Conservation (phyloP, 1,284 basidiomycete genomes). For the Mycocalia duriaeana region DNA sequence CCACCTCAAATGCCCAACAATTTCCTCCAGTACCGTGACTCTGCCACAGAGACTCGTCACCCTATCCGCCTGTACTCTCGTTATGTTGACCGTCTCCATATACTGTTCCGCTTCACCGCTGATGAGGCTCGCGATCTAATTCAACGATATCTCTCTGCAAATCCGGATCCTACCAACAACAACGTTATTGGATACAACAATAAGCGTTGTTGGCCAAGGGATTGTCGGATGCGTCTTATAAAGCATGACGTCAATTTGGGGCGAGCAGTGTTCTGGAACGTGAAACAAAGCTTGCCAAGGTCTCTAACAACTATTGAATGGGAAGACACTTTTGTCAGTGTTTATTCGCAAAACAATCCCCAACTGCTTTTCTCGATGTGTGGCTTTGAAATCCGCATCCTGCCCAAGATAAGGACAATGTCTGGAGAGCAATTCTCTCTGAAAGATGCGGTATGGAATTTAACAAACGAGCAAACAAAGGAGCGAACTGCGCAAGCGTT, state of each 20-base stretch:
- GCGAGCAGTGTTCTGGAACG: conserved; percentile 98
- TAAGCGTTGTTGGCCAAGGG: conserved; percentile 98
- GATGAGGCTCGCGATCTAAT: conserved; percentile 98
- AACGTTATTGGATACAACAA: conserved; percentile 99
- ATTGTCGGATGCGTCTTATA: conserved; percentile 98
- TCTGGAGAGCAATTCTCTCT: conserved; percentile 94
- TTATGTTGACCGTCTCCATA: conserved; percentile 89
- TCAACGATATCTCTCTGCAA: conserved; percentile 93
- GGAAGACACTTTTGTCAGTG: conserved; percentile 95
- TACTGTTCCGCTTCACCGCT: conserved; percentile 97
- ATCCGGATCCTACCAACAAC: conserved; percentile 98
- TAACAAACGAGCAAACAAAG: conserved; percentile 94
- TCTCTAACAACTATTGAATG: conserved; percentile 98
- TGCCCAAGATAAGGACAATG: conserved; percentile 93
- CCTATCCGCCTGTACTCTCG: conserved; percentile 94
- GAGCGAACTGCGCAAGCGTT: conserved; percentile 97
- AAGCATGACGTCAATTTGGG: conserved; percentile 99
- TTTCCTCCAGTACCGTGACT: conserved; percentile 93
- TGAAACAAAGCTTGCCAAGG: conserved; percentile 94
- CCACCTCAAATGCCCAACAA: conserved; percentile 94
- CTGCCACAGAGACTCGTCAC: conserved; percentile 87
- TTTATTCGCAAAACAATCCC: conserved; percentile 97
- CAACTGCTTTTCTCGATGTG: conserved; percentile 98
- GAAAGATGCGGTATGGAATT: conserved; percentile 96
- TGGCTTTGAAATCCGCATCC: conserved; percentile 94